phyloP scores from a whole-genome alignment of 805 yeast genomes.

The Cyberlindnera maritima region DNA sequence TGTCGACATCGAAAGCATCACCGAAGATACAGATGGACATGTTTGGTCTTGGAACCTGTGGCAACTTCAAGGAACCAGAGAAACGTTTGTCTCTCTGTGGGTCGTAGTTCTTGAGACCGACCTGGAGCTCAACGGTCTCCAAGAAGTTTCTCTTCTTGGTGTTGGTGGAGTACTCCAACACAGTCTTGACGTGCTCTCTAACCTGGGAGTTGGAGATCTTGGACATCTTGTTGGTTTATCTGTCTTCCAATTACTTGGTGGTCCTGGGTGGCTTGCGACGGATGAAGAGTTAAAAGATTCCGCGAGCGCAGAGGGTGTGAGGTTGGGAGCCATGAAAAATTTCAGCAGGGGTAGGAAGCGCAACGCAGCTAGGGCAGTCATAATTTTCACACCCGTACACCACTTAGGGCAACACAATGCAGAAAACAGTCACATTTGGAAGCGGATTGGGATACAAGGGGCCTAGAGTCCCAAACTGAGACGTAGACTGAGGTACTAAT shows the following conservation, averaged over 20 bases:
- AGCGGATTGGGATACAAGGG: neutral
- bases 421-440: neutral
- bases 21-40: slow-evolving; percentile 99
- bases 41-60: slow-evolving; percentile 99
- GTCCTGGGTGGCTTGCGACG: slow-evolving; percentile 51
- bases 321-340: slow-evolving; percentile 1
- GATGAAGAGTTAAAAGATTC: slow-evolving; percentile 15
- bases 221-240: slow-evolving; percentile 53
- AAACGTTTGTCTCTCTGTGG: slow-evolving; percentile 99
- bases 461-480: neutral
- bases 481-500: too few relatives aligned
- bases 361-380: neutral
- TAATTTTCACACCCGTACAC: neutral
- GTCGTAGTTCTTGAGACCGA: slow-evolving; percentile 99
- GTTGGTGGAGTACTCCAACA: slow-evolving; percentile 85
- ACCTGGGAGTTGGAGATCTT: slow-evolving; percentile 90
- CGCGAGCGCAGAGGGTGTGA: neutral
- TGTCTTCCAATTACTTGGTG: slow-evolving; percentile 80
- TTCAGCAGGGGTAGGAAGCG: neutral
- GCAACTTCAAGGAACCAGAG: slow-evolving; percentile 98
- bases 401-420: slow-evolving; percentile 1
- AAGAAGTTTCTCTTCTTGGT: slow-evolving; percentile 99
- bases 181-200: slow-evolving; percentile 93
- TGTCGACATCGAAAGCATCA: slow-evolving; percentile 99
- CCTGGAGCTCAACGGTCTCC: slow-evolving; percentile 99